A percentile compares a stretch with the other conserved stretches of the same genome.
Conservation (phyloP, 768 basidiomycete genomes). For the Boletus huronensis region DNA sequence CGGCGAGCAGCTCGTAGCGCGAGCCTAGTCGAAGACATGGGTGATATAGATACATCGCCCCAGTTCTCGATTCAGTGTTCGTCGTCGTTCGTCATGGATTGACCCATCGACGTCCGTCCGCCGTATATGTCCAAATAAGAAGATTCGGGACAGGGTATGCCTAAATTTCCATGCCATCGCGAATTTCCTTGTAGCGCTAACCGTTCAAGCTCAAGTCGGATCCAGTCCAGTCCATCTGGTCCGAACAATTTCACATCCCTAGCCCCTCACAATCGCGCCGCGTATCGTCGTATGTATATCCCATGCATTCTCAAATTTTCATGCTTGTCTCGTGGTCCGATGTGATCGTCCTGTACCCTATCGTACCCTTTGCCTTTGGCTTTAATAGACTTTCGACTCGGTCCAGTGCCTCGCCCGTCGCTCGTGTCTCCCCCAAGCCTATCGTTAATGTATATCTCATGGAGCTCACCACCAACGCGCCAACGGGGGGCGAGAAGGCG, state of each 20-base stretch:
- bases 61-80: not conserved
- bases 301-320: not conserved
- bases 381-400: not conserved
- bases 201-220: not conserved
- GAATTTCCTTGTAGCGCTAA: not conserved
- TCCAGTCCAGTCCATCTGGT: not conserved
- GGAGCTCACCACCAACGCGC: not conserved
- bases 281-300: not conserved
- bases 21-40: not conserved
- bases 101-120: too few species aligned
- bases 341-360: not conserved
- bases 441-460: too few species aligned
- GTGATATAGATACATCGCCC: too few species aligned
- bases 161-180: not conserved
- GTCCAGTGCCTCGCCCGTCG: not conserved
- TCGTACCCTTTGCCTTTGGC: not conserved
- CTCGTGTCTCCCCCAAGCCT: not conserved
- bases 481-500: not conserved
- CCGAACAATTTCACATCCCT: not conserved
- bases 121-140: not conserved
- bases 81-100: not conserved
- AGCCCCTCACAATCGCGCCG: not conserved
- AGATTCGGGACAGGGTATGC: not conserved
- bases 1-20: slow-evolving; percentile 5
- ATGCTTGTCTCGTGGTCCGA: not conserved